Evolutionary conservation across 2,329 filamentous ascomycete genomes (phyloP), one percentile per base, ranked within the genome.

Genomic region (Aureobasidium musti): DNA sequence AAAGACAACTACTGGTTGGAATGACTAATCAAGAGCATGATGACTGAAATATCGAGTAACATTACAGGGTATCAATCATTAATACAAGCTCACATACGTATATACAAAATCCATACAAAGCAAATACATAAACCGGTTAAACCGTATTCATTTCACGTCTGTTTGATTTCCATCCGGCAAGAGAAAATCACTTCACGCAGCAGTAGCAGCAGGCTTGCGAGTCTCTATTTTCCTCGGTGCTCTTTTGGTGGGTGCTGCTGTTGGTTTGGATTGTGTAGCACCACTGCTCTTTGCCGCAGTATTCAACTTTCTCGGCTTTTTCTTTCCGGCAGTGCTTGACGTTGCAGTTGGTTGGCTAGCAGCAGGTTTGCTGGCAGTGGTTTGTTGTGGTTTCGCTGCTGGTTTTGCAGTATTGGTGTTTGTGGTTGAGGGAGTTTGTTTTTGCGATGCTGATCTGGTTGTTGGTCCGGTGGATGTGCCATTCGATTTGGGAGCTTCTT

Each of bases 231-330:
- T 75, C 4, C 73, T 66, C 2, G 74, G 74, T 6, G 71, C 67
- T 52, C 70, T 74, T 19, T 68, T 39, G 2, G 69, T 63, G 1
- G 70, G 28, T 21, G 60, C 47, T 52, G 45, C 13, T 30, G 60
- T n/a, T 30, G 47, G n/a, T 10, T 63, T 50, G 17, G 41, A 14
- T 41, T 50, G 49, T 35, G 47, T 49, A 68, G 59, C 14, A 66
- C 53, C 56, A 28, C 33, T 53, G 68, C 11, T 63, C 49, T 52
- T 52, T 33, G 26, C 26, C 65, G 41, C 65, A 3, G 70, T 39
- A 11, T 66, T 66, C 45, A 76, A 26, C 39, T 76, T 76, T 28
- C 73, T 72, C 1, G 73, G 74, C 63, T 74, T 75, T 30, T 68
- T 47, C 35, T 67, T 68, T 30, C 69, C 68, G 49, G n/a, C 26